These are phyloP conservation scores for Paxillus ammoniavirescens DNA, from an alignment of 768 basidiomycete genomes.

Conservation along the genomic window DNA sequence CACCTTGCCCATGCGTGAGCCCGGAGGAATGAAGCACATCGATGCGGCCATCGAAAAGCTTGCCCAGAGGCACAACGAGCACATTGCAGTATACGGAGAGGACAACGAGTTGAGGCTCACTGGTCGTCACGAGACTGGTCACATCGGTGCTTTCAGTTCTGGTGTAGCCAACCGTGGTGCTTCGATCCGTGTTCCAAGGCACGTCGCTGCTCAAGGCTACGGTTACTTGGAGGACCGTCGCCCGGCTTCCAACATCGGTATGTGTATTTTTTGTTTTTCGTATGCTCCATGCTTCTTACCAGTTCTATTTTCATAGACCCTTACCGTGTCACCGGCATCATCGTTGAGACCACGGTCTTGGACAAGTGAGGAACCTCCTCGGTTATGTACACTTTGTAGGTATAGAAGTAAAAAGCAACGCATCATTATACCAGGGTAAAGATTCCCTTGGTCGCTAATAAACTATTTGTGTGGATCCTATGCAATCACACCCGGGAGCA, in stretches of 20 bases:
- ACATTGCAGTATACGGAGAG: constrained; percentile 97
- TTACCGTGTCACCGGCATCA: constrained; percentile 89
- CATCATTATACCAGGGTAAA: too few species aligned
- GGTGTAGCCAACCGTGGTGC: constrained; percentile 98
- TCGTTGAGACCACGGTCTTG: constrained; percentile 84
- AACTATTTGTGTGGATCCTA: neutral
- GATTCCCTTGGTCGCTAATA: neutral
- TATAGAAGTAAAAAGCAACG: neutral
- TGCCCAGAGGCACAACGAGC: constrained; percentile 84
- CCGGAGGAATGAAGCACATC: constrained; percentile 89
- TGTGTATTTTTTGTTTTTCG: constrained; percentile 23
- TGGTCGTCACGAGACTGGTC: constrained; percentile 96
- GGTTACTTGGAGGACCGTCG: constrained; percentile 97
- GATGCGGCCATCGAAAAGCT: constrained; percentile 94
- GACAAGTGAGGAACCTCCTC: constrained; percentile 43
- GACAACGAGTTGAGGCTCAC: constrained; percentile 97
- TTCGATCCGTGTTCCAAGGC: constrained; percentile 92
- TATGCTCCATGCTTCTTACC: neutral
- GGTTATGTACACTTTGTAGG: constrained; percentile 11
- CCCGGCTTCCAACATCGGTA: constrained; percentile 97
- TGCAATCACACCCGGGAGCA: too few species aligned
- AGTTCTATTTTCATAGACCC: constrained; percentile 56
- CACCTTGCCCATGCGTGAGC: constrained; percentile 91
- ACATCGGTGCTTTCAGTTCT: constrained; percentile 86
- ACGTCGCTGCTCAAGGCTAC: constrained; percentile 88